Evolutionary conservation across 331 rosid genomes (phyloP), one percentile per base, ranked within the genome.

Genomic region (Arachis monticola): DNA sequence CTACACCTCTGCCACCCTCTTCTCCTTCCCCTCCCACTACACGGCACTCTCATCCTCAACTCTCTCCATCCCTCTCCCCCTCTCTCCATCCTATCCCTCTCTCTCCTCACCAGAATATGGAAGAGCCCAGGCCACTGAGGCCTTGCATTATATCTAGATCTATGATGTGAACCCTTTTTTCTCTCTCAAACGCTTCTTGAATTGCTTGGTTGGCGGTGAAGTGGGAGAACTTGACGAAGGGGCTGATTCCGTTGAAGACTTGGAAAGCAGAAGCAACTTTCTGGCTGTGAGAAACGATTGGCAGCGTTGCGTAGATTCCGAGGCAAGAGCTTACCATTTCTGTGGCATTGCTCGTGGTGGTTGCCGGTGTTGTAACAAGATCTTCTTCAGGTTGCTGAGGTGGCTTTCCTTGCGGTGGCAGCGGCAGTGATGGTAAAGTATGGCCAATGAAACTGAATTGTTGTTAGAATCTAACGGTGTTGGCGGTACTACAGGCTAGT

Each of bases 131-230:
- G 99, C 99, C 99, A 94, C 44, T 94, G 47, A 94, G 80, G 3
- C 99, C 99, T 60, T 94, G 99, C 99, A 94, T 94, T 68, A 94
- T 90, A 31, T 94, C 99, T 1, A 94, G 96, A 84, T 94, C 99
- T 68, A 94, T 84, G 48, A 94, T 92, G 64, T 94, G 99, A 27
- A 94, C 99, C 45, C 97, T 76, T 50, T 90, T 92, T 64, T 94
- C 97, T 47, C 99, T 80, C 35, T 94, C 99, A 9, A 94, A 94
- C 0, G 99, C 99, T 79, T 94, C 99, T 74, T 94, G 97, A 4
- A 94, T 94, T 0, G 99, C 99, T 47, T 92, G 99, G 71, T 94
- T 94, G 4, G 99, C 97, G 0, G 99, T 94, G 93, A 94, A 94
- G 40, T 94, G 99, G 1, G 99, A 94, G 85, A 94, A 94, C 82